Conservation (phyloP, 148 eudicot species). For the Beta vulgaris region DNA sequence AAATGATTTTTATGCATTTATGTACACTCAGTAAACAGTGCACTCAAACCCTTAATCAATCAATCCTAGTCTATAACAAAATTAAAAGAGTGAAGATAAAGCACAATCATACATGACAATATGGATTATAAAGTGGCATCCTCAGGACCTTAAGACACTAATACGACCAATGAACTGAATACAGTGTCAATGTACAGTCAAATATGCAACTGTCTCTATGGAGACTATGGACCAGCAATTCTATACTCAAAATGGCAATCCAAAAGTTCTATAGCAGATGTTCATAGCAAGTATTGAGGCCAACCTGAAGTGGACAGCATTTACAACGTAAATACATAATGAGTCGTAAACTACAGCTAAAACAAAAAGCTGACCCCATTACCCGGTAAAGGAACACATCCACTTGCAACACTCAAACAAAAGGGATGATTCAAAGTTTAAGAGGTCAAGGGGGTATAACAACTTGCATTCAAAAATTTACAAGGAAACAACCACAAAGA, state of each 20-base stretch:
- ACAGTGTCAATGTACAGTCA: not conserved
- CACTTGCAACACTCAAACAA: not conserved
- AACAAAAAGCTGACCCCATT: not conserved
- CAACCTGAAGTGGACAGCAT: not conserved
- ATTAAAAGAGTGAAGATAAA: not conserved
- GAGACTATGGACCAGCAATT: not conserved
- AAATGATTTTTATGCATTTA: not conserved
- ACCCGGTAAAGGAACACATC: not conserved
- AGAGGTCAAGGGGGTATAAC: not conserved
- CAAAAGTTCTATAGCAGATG: not conserved
- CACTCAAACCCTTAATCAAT: not conserved
- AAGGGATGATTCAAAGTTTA: not conserved
- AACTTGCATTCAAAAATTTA: not conserved
- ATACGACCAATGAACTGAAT: not conserved
- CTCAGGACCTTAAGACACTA: not conserved
- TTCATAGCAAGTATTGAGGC: not conserved
- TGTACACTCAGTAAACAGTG: not conserved
- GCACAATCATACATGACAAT: not conserved
- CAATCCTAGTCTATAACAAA: not conserved
- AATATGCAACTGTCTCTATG: not conserved
- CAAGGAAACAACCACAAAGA: not conserved
- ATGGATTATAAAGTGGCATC: not conserved
- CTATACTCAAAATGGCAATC: not conserved
- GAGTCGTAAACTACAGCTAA: not conserved
- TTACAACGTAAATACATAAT: not conserved